phyloP scores from a whole-genome alignment of 805 yeast species.

The Pichia sporocuriosa region DNA sequence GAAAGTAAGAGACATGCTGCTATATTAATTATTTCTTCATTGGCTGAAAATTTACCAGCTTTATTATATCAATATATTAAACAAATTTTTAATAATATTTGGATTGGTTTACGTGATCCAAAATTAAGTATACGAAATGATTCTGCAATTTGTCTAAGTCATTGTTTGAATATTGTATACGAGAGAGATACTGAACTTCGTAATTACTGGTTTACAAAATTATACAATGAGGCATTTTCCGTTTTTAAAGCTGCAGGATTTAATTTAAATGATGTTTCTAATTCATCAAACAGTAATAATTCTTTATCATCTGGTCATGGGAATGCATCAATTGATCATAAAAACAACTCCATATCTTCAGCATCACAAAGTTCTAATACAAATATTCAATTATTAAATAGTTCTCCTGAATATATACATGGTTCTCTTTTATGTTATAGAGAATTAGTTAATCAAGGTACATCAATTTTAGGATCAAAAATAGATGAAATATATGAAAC shows the following conservation, averaged over 20 bases:
- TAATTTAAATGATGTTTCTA: constrained; percentile 3
- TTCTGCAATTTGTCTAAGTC: constrained; percentile 73
- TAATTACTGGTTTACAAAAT: constrained; percentile 65
- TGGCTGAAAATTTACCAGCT: constrained; percentile 85
- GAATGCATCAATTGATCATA: no score
- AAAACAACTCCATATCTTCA: no score
- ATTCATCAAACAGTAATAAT: not conserved
- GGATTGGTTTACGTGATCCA: constrained; percentile 81
- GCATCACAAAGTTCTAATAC: no score
- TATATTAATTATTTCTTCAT: constrained; percentile 68
- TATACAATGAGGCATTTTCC: constrained; percentile 34
- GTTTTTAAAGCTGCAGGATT: constrained; percentile 22
- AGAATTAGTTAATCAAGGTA: constrained; percentile 67
- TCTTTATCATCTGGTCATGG: no score
- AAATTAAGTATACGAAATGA: constrained; percentile 71
- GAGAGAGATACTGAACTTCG: constrained; percentile 68
- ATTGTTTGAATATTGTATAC: constrained; percentile 71
- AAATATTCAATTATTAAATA: constrained; percentile 12
- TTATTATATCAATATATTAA: constrained; percentile 70
- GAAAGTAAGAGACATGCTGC: constrained; percentile 90
- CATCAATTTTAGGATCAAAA: constrained; percentile 62
- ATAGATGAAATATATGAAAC: constrained; percentile 74
- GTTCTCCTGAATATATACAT: constrained; percentile 66
- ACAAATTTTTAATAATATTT: constrained; percentile 71
- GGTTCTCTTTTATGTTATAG: constrained; percentile 79